A percentile compares a stretch with the other conserved stretches of the same genome.
phyloP scores from a whole-genome alignment of 2,329 filamentous ascomycete species.

The Aspergillus pseudoglaucus region DNA sequence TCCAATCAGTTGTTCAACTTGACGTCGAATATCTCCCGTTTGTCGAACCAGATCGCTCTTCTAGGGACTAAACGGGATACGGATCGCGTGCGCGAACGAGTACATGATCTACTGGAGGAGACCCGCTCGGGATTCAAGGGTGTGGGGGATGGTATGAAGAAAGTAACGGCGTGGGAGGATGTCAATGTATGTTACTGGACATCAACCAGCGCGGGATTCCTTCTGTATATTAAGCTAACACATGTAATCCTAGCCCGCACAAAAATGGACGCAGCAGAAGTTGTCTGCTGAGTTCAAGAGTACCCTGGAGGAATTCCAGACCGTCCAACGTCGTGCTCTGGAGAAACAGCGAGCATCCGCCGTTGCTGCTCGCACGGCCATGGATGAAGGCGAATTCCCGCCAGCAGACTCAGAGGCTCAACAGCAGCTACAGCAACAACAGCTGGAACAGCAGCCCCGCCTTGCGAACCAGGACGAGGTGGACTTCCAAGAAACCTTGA shows the following conservation, averaged over 20 bases:
- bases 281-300: slow-evolving; percentile 88
- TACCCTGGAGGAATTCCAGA: slow-evolving; percentile 84
- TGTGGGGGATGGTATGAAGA: slow-evolving; percentile 89
- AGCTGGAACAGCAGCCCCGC: slow-evolving; percentile 69
- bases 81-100: slow-evolving; percentile 79
- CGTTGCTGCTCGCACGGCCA: slow-evolving; percentile 70
- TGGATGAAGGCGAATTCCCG: slow-evolving; percentile 50
- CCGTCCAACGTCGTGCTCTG: slow-evolving; percentile 78
- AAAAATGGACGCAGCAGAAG: slow-evolving; percentile 95
- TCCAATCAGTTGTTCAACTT: slow-evolving; percentile 86
- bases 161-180: slow-evolving; percentile 78
- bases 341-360: slow-evolving; percentile 89
- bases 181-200: slow-evolving; percentile 55
- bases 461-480: slow-evolving; percentile 90
- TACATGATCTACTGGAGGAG: slow-evolving; percentile 81
- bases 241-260: slow-evolving; percentile 60
- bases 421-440: slow-evolving; percentile 55
- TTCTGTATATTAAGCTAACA: slow-evolving; percentile 1
- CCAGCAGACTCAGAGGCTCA: slow-evolving; percentile 24
- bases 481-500: slow-evolving; percentile 92
- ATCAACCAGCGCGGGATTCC: neutral
- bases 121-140: slow-evolving; percentile 82
- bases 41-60: slow-evolving; percentile 76
- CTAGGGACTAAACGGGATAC: slow-evolving; percentile 89
- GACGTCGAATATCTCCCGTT: slow-evolving; percentile 77